phyloP scores from a whole-genome alignment of 1,284 basidiomycete species.

The Sanghuangporus weigelae region DNA sequence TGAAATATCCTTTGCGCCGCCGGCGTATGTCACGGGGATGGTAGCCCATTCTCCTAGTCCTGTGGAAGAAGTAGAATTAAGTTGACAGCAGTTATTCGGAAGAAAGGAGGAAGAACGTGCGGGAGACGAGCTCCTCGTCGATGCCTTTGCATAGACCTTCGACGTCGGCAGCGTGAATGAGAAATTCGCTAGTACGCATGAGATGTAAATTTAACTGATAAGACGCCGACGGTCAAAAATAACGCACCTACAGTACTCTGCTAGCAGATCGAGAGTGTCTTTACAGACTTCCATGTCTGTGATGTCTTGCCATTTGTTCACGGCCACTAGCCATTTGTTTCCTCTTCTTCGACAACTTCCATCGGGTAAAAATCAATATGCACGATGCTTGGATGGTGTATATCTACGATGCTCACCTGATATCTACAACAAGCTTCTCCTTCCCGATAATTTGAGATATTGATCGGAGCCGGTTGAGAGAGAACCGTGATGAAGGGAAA shows the following conservation, averaged over 20 bases:
- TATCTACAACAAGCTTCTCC: conserved; percentile 90
- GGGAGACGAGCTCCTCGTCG: conserved; percentile 83
- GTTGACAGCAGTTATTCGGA: background rate
- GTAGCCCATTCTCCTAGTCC: conserved; percentile 88
- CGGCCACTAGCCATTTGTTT: conserved; percentile 89
- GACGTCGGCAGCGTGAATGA: conserved; percentile 97
- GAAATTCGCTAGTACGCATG: conserved; percentile 67
- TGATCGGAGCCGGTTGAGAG: conserved; percentile 61
- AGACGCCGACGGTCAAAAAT: background rate
- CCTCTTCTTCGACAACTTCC: conserved; percentile 78
- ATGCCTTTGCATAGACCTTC: conserved; percentile 97
- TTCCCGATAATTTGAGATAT: conserved; percentile 72
- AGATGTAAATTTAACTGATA: background rate
- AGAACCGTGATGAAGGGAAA: conserved; percentile 82
- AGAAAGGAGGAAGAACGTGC: conserved; percentile 40
- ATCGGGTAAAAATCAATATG: background rate
- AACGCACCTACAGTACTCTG: conserved; percentile 71
- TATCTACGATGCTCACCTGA: conserved; percentile 56
- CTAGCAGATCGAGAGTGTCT: conserved; percentile 67
- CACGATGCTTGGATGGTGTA: background rate
- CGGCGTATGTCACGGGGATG: conserved; percentile 95
- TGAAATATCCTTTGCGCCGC: conserved; percentile 85
- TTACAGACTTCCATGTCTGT: conserved; percentile 91
- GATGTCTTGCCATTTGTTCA: conserved; percentile 98
- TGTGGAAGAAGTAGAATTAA: conserved; percentile 28